Percentiles rank a stretch among this genome's conserved stretches.
These are phyloP conservation scores for Acanthochlamys bracteata DNA, from an alignment of 106 monocot genomes.

Conservation along the genomic window DNA sequence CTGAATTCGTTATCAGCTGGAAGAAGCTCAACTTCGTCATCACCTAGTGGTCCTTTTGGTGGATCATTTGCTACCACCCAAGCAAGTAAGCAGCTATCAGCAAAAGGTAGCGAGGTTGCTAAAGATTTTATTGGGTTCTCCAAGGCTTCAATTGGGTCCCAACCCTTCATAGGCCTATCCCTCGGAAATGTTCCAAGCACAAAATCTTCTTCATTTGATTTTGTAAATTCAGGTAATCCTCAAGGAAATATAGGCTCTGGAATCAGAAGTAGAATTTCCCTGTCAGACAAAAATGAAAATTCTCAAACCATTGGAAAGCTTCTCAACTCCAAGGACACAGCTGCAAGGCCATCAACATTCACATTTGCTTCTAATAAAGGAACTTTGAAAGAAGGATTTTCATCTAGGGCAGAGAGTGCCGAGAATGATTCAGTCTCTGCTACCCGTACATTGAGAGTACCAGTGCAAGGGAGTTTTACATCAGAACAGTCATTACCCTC, in stretches of 20 bases:
- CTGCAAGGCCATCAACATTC: constrained; percentile 9
- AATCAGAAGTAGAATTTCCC: constrained; percentile 4
- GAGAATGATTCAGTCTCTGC: constrained; percentile 16
- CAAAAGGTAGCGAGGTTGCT: constrained; percentile 7
- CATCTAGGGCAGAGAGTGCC: constrained; percentile 10
- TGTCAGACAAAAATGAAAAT: constrained; percentile 7
- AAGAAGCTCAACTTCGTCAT: background rate
- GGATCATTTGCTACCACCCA: constrained; percentile 9
- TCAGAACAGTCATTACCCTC: constrained; percentile 11
- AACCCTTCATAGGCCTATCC: constrained; percentile 10
- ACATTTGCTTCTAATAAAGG: constrained; percentile 9
- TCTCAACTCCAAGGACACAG: constrained; percentile 11
- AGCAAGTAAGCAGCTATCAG: constrained; percentile 8
- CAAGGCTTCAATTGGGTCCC: constrained; percentile 13
- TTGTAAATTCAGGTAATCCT: constrained; percentile 10
- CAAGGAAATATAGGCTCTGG: constrained; percentile 13
- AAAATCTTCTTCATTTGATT: constrained; percentile 18
- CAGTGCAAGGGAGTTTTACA: constrained; percentile 7
- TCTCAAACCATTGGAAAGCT: constrained; percentile 8
- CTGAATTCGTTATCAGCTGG: constrained; percentile 2
- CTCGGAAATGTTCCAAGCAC: constrained; percentile 8
- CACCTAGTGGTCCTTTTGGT: constrained; percentile 7
- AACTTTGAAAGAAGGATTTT: constrained; percentile 5
- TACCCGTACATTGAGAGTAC: constrained; percentile 7
- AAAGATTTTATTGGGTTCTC: constrained; percentile 6